These are phyloP conservation scores for Pseudotulostoma volvatum DNA, from an alignment of 495 filamentous ascomycete species.

Conservation along the genomic window DNA sequence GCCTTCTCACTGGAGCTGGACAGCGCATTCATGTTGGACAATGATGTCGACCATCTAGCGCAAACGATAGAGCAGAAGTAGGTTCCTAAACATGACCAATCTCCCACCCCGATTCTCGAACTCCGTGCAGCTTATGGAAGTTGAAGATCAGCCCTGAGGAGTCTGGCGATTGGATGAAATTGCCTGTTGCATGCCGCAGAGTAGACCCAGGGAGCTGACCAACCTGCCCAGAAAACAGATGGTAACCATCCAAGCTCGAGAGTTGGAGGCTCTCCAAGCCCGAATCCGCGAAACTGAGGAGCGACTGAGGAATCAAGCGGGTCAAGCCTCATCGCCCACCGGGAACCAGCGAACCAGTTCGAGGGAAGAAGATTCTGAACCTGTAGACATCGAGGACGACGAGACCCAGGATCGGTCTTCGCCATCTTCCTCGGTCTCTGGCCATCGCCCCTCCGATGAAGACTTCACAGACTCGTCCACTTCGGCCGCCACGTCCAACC, in stretches of 20 bases:
- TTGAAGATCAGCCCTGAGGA: no score
- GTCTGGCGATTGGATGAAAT: no score
- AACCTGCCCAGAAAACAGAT: slow-evolving; percentile 37
- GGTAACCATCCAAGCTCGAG: slow-evolving; percentile 58
- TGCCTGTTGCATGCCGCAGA: no score
- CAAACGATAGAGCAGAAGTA: slow-evolving; percentile 76
- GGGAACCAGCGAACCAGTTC: slow-evolving; percentile 6
- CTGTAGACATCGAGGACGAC: slow-evolving; percentile 12
- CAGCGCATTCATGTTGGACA: slow-evolving; percentile 76
- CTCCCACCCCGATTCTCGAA: no score
- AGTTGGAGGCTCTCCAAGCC: slow-evolving; percentile 73
- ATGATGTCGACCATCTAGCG: slow-evolving; percentile 58
- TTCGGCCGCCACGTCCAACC: slow-evolving; percentile 6
- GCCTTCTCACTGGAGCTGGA: slow-evolving; percentile 76
- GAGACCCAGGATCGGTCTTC: slow-evolving; percentile 3
- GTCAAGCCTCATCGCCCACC: slow-evolving; percentile 2
- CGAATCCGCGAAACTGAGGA: slow-evolving; percentile 72
- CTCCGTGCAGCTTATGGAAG: no score
- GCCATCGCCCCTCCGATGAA: slow-evolving; percentile 6
- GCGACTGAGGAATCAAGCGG: slow-evolving; percentile 39
- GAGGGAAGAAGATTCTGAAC: no score
- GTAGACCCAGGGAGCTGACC: no score
- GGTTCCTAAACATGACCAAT: slow-evolving; percentile 10
- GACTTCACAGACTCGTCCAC: slow-evolving; percentile 8
- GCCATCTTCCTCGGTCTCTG: slow-evolving; percentile 3